These are phyloP conservation scores for Penicillium corylophilum DNA, from an alignment of 2,329 filamentous ascomycete species.

Conservation along the genomic window DNA sequence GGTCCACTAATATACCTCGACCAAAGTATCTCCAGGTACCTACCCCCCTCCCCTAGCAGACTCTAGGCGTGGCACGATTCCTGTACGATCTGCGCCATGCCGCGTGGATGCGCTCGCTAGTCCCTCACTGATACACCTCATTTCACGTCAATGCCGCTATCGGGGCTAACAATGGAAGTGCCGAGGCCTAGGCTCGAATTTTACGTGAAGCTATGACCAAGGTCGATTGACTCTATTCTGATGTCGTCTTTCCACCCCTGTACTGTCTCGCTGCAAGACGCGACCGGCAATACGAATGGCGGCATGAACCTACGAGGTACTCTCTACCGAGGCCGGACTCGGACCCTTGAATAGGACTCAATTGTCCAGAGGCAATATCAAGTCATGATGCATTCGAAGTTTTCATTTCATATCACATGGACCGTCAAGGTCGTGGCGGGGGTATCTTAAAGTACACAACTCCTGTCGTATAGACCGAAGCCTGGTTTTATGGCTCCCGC, in stretches of 20 bases:
- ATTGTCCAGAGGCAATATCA: not conserved
- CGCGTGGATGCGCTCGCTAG: not conserved
- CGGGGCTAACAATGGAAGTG: not conserved
- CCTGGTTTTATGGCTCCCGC: not conserved
- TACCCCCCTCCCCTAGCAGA: too few relatives aligned
- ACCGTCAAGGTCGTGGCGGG: constrained; percentile 4
- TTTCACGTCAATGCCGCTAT: not conserved
- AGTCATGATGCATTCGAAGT: not conserved
- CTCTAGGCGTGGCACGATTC: not conserved
- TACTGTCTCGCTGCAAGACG: not conserved
- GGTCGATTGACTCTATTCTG: not conserved
- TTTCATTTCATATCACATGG: not conserved
- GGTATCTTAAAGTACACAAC: constrained; percentile 21
- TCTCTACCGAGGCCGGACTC: not conserved
- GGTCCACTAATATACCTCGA: not conserved
- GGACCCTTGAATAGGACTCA: not conserved
- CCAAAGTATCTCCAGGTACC: not conserved
- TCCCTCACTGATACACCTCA: not conserved
- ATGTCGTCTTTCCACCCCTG: not conserved
- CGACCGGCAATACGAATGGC: not conserved
- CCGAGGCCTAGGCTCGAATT: not conserved
- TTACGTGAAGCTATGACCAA: not conserved
- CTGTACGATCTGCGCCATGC: not conserved
- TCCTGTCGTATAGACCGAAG: not conserved
- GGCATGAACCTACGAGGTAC: not conserved